phyloP scores from a whole-genome alignment of 176 grass and related monocot species.

The Typha latifolia region DNA sequence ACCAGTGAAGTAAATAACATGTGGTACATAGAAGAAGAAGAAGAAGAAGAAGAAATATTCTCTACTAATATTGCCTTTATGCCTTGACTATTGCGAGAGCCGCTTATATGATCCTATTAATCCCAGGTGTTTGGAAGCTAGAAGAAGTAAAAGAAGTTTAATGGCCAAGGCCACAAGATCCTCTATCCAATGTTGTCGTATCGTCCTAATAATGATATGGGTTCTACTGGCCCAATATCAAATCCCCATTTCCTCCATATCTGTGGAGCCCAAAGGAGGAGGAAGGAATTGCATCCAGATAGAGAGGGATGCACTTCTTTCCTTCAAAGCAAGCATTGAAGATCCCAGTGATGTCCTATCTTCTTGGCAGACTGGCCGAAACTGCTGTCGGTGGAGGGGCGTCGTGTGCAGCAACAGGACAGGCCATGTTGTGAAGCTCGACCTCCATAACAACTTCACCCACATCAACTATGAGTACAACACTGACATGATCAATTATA shows the following conservation, averaged over 20 bases:
- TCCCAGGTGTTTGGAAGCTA: no score
- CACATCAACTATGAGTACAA: no score
- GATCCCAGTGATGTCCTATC: not conserved
- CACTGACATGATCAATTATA: no score
- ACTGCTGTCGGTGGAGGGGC: slow-evolving; percentile 23
- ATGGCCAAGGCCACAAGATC: no score
- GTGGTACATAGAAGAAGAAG: no score
- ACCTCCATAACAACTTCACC: not conserved
- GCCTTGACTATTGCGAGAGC: no score
- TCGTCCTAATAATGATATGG: not conserved
- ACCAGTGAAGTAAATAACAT: no score
- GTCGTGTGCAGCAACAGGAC: slow-evolving; percentile 16
- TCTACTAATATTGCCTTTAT: no score
- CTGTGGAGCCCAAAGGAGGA: no score
- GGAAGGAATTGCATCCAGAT: not conserved
- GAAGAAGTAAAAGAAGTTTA: no score
- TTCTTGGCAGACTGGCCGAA: slow-evolving; percentile 3
- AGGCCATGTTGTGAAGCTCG: slow-evolving; percentile 16
- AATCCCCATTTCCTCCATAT: not conserved
- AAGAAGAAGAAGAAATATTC: no score
- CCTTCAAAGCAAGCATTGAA: slow-evolving; percentile 11
- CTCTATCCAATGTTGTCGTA: not conserved
- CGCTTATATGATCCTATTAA: no score
- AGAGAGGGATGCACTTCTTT: slow-evolving; percentile 22
- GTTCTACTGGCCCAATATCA: not conserved